These are phyloP conservation scores for Echeveria elegans DNA, from an alignment of 164 flowering plant genomes.

Conservation along the genomic window DNA sequence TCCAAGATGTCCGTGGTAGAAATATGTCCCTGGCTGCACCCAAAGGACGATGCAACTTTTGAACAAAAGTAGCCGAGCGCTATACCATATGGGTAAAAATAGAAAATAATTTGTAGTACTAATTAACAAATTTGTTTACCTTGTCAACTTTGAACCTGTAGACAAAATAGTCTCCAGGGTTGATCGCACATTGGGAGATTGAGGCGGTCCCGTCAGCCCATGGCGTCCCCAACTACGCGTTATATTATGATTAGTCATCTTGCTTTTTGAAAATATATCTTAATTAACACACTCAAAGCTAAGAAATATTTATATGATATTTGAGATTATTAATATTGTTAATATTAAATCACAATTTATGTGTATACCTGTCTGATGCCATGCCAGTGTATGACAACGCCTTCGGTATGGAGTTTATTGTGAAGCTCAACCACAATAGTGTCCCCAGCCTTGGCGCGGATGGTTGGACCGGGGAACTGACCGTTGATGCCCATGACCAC, in stretches of 20 bases:
- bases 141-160: constrained; percentile 72
- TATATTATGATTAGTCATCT: too few species aligned
- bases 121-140: constrained; percentile 28
- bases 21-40: constrained; percentile 76
- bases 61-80: too few species aligned
- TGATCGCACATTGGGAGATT: constrained; percentile 74
- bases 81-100: too few species aligned
- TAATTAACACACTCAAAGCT: too few species aligned
- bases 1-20: constrained; percentile 91
- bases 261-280: too few species aligned
- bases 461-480: constrained; percentile 86
- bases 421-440: constrained; percentile 57
- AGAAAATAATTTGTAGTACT: too few species aligned
- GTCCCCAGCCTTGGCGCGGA: constrained; percentile 64
- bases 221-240: constrained; percentile 68
- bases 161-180: constrained; percentile 69
- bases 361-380: constrained; percentile 71
- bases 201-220: constrained; percentile 96
- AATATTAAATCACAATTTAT: too few species aligned
- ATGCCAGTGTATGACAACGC: constrained; percentile 92
- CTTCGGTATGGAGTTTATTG: constrained; percentile 74
- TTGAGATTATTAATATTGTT: too few species aligned
- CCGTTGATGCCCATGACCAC: constrained; percentile 77
- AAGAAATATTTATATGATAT: background rate
- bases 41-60: background rate